These are phyloP conservation scores for Chaetomium sp. DNA, from an alignment of 2,329 filamentous ascomycete species.

Conservation along the genomic window DNA sequence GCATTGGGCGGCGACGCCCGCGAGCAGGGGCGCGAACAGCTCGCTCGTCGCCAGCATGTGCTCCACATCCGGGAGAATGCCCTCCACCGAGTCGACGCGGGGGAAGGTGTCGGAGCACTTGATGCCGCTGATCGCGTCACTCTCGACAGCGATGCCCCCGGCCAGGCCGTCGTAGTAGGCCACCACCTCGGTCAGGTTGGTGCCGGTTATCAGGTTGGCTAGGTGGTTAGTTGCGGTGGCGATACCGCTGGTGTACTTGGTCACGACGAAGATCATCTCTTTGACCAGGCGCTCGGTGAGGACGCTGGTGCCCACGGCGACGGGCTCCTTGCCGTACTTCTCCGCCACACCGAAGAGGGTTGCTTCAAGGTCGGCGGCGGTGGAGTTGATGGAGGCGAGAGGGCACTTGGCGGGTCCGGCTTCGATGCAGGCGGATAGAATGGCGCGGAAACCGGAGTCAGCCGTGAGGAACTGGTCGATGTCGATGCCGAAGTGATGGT, in stretches of 20 bases:
- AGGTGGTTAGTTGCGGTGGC: constrained; percentile 5
- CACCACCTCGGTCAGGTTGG: constrained; percentile 4
- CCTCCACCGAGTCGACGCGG: background rate
- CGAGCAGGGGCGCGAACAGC: constrained; percentile 30
- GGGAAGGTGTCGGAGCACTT: constrained; percentile 15
- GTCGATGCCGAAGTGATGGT: constrained; percentile 19
- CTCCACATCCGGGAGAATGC: constrained; percentile 4
- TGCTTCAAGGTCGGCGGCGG: constrained; percentile 37
- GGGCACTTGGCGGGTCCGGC: constrained; percentile 34
- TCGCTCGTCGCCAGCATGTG: constrained; percentile 26
- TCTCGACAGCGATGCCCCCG: constrained; percentile 1
- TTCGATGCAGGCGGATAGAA: constrained; percentile 36
- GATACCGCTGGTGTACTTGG: constrained; percentile 31
- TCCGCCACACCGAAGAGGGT: constrained; percentile 33
- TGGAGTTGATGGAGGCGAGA: constrained; percentile 33
- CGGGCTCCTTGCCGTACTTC: constrained; percentile 33
- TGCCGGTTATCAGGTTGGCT: background rate
- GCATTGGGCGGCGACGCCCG: constrained; percentile 32
- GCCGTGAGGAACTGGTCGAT: constrained; percentile 20
- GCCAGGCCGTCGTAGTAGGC: background rate
- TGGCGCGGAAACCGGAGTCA: constrained; percentile 36
- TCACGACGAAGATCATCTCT: constrained; percentile 25
- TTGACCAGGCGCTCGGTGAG: constrained; percentile 35
- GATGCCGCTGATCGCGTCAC: constrained; percentile 24
- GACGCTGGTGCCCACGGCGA: constrained; percentile 29